A percentile compares a stretch with the other conserved stretches of the same genome.
phyloP scores from a whole-genome alignment of 139 green algal genomes.

The Chlamydomonas sp. region DNA sequence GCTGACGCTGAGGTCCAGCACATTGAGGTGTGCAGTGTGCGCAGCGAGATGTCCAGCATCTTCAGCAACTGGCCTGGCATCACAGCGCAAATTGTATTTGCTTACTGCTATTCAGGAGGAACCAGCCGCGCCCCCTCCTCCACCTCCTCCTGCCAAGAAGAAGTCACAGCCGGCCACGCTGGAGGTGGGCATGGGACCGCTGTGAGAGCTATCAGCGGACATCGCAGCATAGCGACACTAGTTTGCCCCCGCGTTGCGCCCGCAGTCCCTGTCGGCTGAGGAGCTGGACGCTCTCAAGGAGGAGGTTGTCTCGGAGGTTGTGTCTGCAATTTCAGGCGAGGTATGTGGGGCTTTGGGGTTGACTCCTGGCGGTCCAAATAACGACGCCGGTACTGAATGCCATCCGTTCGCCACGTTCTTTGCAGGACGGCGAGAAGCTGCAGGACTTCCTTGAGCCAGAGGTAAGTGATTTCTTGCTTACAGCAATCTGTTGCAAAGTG shows the following conservation, averaged over 20 bases:
- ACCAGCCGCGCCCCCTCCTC: conserved; percentile 8
- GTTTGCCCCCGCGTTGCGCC: too few relatives aligned
- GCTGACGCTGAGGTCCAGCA: conserved; percentile 18
- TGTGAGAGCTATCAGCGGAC: background rate
- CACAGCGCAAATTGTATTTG: background rate
- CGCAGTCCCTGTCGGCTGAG: conserved; percentile 36
- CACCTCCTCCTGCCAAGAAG: conserved; percentile 17
- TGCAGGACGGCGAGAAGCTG: conserved; percentile 50
- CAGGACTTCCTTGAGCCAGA: conserved; percentile 52
- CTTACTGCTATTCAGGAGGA: conserved; percentile 1
- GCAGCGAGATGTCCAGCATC: too few relatives aligned
- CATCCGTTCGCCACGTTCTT: background rate
- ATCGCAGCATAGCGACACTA: too few relatives aligned
- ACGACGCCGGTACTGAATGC: background rate
- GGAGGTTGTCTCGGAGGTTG: conserved; percentile 64
- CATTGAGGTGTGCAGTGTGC: background rate
- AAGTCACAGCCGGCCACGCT: conserved; percentile 1
- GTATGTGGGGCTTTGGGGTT: conserved; percentile 25
- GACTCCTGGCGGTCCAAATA: background rate
- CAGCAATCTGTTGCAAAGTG: background rate
- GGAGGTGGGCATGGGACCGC: conserved; percentile 3
- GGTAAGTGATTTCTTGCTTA: conserved; percentile 25
- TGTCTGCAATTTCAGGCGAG: conserved; percentile 58
- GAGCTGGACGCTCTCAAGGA: conserved; percentile 67
- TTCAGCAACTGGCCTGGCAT: background rate